phyloP scores from a whole-genome alignment of 2,329 filamentous ascomycete genomes.

The Pseudogymnoascus sp. region DNA sequence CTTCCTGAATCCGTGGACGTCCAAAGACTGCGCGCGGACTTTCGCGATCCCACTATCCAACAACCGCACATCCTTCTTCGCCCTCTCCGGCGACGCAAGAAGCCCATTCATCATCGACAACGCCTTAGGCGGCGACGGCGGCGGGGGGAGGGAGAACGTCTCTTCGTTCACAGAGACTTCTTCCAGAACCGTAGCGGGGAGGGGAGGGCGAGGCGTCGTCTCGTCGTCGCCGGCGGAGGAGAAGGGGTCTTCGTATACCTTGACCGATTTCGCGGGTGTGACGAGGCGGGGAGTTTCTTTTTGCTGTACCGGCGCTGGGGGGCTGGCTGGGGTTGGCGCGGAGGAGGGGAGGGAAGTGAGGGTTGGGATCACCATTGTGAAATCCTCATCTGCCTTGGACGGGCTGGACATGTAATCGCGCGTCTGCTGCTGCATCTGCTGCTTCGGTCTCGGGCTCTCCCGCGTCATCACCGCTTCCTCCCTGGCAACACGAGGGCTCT shows the following conservation, averaged over 20 bases:
- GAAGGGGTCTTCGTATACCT: conserved; percentile 57
- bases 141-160: conserved; percentile 17
- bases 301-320: conserved; percentile 33
- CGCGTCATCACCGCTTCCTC: background rate
- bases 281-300: conserved; percentile 26
- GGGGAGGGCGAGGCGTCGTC: conserved; percentile 36
- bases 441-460: conserved; percentile 12
- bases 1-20: conserved; percentile 73
- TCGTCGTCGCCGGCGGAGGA: conserved; percentile 37
- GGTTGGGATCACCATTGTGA: conserved; percentile 44
- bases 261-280: conserved; percentile 24
- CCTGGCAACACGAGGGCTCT: background rate
- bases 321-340: conserved; percentile 18
- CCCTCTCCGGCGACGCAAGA: conserved; percentile 40
- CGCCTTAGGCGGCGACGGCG: background rate
- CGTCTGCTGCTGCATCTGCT: conserved; percentile 13
- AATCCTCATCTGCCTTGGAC: conserved; percentile 41
- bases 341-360: conserved; percentile 29
- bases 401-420: conserved; percentile 30
- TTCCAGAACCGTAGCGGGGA: conserved; percentile 42
- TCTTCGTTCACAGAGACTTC: conserved; percentile 53
- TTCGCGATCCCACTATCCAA: conserved; percentile 67
- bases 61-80: conserved; percentile 50
- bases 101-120: conserved; percentile 18
- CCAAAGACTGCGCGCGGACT: conserved; percentile 61